phyloP scores from a whole-genome alignment of 768 basidiomycete genomes.

The Mycena chlorophos region DNA sequence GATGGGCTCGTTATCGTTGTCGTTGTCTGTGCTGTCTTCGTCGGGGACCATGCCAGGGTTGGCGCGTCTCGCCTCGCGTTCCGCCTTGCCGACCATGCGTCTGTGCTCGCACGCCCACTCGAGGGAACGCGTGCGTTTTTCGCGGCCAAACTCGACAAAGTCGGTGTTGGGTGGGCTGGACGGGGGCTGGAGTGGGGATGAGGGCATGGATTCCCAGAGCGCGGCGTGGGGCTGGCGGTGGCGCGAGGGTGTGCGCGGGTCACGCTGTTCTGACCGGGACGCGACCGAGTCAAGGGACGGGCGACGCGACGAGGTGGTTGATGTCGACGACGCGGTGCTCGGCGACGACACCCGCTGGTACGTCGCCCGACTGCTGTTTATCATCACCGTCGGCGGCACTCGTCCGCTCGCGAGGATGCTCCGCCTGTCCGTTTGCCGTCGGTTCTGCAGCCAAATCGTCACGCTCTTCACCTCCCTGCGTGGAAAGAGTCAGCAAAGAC shows the following conservation, averaged over 20 bases:
- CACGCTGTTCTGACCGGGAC: constrained; percentile 51
- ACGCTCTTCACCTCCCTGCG: constrained; percentile 66
- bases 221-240: constrained; percentile 37
- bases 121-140: constrained; percentile 53
- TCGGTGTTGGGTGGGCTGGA: constrained; percentile 52
- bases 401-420: constrained; percentile 44
- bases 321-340: constrained; percentile 30
- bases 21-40: too few relatives aligned
- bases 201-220: constrained; percentile 61
- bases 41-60: constrained; percentile 23
- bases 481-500: constrained; percentile 15
- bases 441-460: constrained; percentile 86
- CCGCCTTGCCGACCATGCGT: constrained; percentile 47
- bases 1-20: constrained; percentile 63
- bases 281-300: constrained; percentile 62
- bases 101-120: constrained; percentile 78
- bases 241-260: constrained; percentile 43
- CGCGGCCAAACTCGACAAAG: constrained; percentile 48
- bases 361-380: constrained; percentile 31
- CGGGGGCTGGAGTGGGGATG: constrained; percentile 58
- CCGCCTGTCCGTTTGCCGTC: constrained; percentile 68
- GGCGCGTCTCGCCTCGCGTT: constrained; percentile 15
- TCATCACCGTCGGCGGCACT: constrained; percentile 29
- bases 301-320: constrained; percentile 30
- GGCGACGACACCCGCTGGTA: constrained; percentile 28